Base-by-base conservation (phyloP, 2,329 filamentous ascomycete genomes). In the Lasiodiplodia sp. region DNA sequence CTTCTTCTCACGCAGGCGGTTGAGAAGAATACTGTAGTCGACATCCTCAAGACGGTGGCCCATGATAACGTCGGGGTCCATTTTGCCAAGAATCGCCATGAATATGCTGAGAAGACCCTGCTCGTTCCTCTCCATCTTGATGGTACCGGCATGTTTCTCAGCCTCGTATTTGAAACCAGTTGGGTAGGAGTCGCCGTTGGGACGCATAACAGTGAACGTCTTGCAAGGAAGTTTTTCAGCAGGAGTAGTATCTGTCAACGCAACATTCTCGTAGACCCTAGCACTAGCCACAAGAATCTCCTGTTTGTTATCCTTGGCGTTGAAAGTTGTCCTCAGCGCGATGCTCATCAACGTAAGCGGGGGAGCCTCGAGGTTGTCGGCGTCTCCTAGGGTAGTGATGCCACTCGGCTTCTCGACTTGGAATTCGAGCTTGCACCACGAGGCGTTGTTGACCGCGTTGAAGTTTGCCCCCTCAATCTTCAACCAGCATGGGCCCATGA, bases 401-500 rank as follows among this genome's bases (percentile, higher is more conserved):
- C 88, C 88, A 74, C 91, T 89, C 1, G 96, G 95, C 71, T 94
- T 91, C 44, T 88, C 86, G 57, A 94, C 91, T 73, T 92, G 87
- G 60, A 97, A 89, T 80, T 99, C 96, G 12, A 99, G 88, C 80
- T 97, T 98, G 85, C 96, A 97, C 87, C 96, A 96, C 0, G 96
- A 99, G 12, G 94, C 92, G 74, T 97, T 97, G 79, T 93, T 95
- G 72, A 98, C 86, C 6, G 91, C 85, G 21, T 87, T 86, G 77
- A 97, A 97, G 78, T 97, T 90, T 37, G 92, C 92, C 72, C 92
- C 91, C 72, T 94, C 87, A 67, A 99, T 96, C 77, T 91, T 94
- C 56, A 99, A 87, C 96, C 96, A 99, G 79, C 96, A 98, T 37
- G 96, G 96, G 1, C 96, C 96, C 95, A 97, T 99, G 74, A 99